Evolutionary conservation across 1,284 basidiomycete species (phyloP).

Genomic region (Phlebopus sp.): DNA sequence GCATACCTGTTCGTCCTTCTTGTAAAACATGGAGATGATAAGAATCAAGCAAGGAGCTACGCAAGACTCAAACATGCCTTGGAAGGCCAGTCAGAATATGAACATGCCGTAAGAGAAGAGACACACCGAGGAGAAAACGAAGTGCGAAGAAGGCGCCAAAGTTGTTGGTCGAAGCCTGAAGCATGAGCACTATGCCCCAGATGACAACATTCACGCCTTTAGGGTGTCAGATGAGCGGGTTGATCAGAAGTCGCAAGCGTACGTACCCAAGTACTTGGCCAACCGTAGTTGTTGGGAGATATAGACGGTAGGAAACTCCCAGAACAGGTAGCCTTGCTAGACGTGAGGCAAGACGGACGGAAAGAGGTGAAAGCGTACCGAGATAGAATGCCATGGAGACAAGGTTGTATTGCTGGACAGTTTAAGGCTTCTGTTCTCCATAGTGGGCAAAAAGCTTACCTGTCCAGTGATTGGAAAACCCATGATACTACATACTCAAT

Average conservation of each 20-base stretch:
- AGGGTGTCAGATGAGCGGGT: neutral
- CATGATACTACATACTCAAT: slow-evolving; percentile 49
- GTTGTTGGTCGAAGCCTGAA: slow-evolving; percentile 53
- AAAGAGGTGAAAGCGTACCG: slow-evolving; percentile 9
- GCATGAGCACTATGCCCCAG: slow-evolving; percentile 62
- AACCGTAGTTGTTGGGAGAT: slow-evolving; percentile 59
- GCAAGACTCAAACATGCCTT: slow-evolving; percentile 66
- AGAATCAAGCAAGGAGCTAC: slow-evolving; percentile 63
- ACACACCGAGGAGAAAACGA: slow-evolving; percentile 56
- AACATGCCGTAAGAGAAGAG: neutral
- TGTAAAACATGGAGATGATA: slow-evolving; percentile 68
- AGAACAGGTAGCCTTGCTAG: slow-evolving; percentile 51
- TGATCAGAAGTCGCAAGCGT: neutral
- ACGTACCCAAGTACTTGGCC: slow-evolving; percentile 60
- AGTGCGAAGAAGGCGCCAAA: slow-evolving; percentile 63
- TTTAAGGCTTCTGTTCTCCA: slow-evolving; percentile 9
- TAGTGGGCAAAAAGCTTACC: slow-evolving; percentile 31
- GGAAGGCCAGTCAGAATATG: neutral
- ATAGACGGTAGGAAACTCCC: slow-evolving; percentile 67
- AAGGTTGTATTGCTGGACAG: slow-evolving; percentile 53
- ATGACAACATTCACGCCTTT: slow-evolving; percentile 56
- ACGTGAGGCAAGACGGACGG: slow-evolving; percentile 3
- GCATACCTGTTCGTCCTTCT: slow-evolving; percentile 61
- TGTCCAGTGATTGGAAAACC: slow-evolving; percentile 61
- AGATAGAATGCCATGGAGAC: slow-evolving; percentile 59